Percentiles rank a stretch among this genome's conserved stretches.
phyloP scores from a whole-genome alignment of 78 protist genomes.

The Speleostelium caveatum region DNA sequence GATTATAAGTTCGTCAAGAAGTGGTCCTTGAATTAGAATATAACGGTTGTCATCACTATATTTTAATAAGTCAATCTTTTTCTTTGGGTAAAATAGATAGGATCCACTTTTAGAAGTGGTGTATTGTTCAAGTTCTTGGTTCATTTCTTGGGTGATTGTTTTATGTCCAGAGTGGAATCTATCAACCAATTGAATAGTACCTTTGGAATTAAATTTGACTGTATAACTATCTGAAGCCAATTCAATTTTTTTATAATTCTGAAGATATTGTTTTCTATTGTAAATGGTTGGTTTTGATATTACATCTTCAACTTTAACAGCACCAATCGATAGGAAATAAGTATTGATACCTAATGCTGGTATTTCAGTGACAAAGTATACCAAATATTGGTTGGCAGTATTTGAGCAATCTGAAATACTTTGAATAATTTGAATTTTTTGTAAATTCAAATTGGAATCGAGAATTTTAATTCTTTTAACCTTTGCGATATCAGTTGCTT shows the following conservation, averaged over 20 bases:
- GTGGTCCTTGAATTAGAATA: conserved; percentile 5
- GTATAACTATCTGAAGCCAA: not conserved
- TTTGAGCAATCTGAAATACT: not conserved
- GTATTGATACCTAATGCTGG: conserved; percentile 56
- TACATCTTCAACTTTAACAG: not conserved
- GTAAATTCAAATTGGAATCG: not conserved
- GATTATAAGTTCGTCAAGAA: not conserved
- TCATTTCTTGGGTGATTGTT: too few species aligned
- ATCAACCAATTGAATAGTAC: not conserved
- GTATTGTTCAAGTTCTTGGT: conserved; percentile 1
- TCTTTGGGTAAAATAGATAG: not conserved
- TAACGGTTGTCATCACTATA: not conserved
- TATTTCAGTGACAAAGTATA: not conserved
- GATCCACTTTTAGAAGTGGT: not conserved
- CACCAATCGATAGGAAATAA: not conserved
- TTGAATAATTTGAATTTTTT: conserved; percentile 13
- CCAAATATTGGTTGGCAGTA: not conserved
- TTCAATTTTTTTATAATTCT: not conserved
- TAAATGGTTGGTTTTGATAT: not conserved
- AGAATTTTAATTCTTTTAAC: not conserved
- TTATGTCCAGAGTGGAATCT: too few species aligned
- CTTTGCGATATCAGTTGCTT: not conserved
- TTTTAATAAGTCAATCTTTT: not conserved
- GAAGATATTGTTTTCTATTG: not conserved
- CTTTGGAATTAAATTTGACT: conserved; percentile 26